Base-by-base conservation (phyloP, 2,329 filamentous ascomycete species). In the Botrytis fabae region DNA sequence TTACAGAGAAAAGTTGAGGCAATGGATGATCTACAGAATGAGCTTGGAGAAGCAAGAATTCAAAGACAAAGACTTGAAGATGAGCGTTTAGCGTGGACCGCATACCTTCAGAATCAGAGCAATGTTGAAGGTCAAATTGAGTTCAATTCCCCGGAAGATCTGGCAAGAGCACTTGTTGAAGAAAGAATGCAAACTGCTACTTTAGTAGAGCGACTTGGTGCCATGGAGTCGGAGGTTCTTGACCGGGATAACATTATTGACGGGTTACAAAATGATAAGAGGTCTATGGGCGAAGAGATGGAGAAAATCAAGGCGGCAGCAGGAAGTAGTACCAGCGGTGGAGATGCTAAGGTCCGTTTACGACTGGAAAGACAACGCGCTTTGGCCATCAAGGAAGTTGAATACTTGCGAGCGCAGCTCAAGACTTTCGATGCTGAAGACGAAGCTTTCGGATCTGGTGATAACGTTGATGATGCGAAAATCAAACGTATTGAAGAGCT, bases 371-470 rank as follows among this genome's bases (percentile, higher is more conserved):
- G 96, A 73, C 95, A 98, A 80, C 92, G 93, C 73, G 89, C 88
- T 0, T 87, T 99, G 12, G 94, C 95, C 0, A 87, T 94, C 38
- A 98, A 98, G 80, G 97, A 99, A 81, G 93, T 96, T 0, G 95
- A 98, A 77, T 97, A 97, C 80, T 87, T 99, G 10, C 92, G 96
- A 35, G 95, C 94, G 0, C 96, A 99, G 82, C 87, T 98, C 71
- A 95, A 95, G 83, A 92, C 93, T 0, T 92, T 97, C 74, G 93
- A 98, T 79, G 88, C 90, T 0, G 96, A 99, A 82, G 95, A 98
- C 78, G 89, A 90, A 70, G 95, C 95, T 0, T 92, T 98, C 83
- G 90, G 95, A 72, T 90, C 93, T 0, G 62, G 62, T 4, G 93
- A 94, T 48, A 90, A 89, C 61, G 91, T 92, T 71, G 93, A 99